Percentiles rank a stretch among this genome's conserved stretches.
Conservation (phyloP, 768 basidiomycete genomes). For the Lactarius indigo region DNA sequence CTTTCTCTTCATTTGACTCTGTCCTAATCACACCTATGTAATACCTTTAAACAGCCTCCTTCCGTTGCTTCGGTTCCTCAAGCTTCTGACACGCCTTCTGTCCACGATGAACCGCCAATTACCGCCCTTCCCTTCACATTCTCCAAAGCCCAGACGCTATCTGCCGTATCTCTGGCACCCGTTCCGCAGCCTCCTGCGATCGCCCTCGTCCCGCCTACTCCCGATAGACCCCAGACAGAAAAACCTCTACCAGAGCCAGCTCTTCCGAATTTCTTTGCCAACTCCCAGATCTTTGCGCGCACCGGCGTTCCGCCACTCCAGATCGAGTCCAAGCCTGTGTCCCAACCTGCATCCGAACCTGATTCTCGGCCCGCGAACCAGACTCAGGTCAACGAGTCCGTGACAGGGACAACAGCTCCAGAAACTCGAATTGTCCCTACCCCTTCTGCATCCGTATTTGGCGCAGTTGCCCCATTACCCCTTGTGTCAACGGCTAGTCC, state of each 20-base stretch:
- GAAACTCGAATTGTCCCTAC: neutral
- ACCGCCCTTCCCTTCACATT: constrained; percentile 26
- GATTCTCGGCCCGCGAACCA: neutral
- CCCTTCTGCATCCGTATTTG: neutral
- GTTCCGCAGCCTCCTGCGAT: constrained; percentile 27
- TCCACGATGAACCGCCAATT: constrained; percentile 32
- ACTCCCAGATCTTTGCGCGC: constrained; percentile 41
- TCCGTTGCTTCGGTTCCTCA: constrained; percentile 13
- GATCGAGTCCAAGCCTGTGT: constrained; percentile 24
- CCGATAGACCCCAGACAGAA: constrained; percentile 22
- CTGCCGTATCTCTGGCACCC: constrained; percentile 30
- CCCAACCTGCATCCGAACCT: neutral
- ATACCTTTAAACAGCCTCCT: constrained; percentile 21
- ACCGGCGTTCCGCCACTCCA: constrained; percentile 25
- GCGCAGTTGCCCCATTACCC: neutral
- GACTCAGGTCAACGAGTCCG: neutral
- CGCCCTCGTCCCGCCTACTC: constrained; percentile 32
- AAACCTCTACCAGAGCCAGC: constrained; percentile 26
- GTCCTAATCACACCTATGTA: neutral
- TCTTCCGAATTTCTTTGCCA: constrained; percentile 65
- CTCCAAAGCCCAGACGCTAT: constrained; percentile 21
- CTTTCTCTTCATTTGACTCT: neutral
- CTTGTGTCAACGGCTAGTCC: neutral
- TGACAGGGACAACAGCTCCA: neutral
- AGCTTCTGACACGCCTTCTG: constrained; percentile 58